A percentile compares a stretch with the other conserved stretches of the same genome.
Conservation (phyloP, 2,329 filamentous ascomycete species). For the Daldinia sp. region DNA sequence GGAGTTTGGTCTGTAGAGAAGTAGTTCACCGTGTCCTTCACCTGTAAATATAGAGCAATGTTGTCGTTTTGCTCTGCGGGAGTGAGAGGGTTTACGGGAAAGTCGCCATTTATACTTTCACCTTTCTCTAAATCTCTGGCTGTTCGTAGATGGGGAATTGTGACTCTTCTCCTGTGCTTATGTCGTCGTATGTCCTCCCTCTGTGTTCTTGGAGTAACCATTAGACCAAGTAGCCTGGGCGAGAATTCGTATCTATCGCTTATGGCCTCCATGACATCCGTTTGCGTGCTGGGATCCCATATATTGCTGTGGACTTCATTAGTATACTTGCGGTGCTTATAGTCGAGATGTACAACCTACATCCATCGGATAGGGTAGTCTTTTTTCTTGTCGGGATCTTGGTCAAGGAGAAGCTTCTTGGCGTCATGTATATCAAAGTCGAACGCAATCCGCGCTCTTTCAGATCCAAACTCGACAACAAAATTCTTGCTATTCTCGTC, state of each 20-base stretch:
- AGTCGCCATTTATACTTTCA: conserved; percentile 20
- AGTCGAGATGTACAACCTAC: conserved; percentile 55
- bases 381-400: conserved; percentile 55
- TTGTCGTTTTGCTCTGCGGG: conserved; percentile 44
- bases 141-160: conserved; percentile 28
- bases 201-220: conserved; percentile 53
- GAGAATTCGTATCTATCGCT: conserved; percentile 76
- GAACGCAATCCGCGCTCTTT: conserved; percentile 67
- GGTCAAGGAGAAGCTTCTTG: conserved; percentile 52
- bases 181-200: conserved; percentile 29
- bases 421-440: conserved; percentile 62
- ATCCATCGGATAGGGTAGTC: conserved; percentile 74
- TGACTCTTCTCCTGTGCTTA: conserved; percentile 33
- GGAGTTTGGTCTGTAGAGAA: conserved; percentile 77
- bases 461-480: conserved; percentile 72
- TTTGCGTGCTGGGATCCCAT: conserved; percentile 74
- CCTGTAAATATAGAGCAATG: conserved; percentile 62
- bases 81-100: conserved; percentile 24
- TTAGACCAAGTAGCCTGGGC: conserved; percentile 71
- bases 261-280: conserved; percentile 65
- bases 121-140: conserved; percentile 45
- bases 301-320: conserved; percentile 66
- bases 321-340: conserved; percentile 24
- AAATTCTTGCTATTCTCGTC: conserved; percentile 66
- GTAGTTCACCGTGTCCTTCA: conserved; percentile 81